Conservation (phyloP, 768 basidiomycete genomes). For the Leccinum variicolor region DNA sequence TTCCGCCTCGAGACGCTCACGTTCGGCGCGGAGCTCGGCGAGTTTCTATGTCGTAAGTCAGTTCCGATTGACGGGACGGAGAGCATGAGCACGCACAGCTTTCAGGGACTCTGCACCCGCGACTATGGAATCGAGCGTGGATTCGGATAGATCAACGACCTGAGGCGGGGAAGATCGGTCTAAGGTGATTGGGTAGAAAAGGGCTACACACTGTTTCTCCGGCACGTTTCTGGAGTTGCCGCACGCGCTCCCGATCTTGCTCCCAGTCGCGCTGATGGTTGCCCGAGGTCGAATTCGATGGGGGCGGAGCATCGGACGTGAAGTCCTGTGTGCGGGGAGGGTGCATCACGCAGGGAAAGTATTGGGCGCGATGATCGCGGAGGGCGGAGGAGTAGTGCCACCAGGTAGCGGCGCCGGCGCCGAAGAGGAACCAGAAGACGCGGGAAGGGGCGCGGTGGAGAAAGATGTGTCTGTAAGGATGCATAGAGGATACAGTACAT, state of each 20-base stretch:
- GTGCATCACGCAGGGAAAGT: slow-evolving; percentile 29
- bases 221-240: slow-evolving; percentile 46
- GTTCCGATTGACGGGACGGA: background rate
- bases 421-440: slow-evolving; percentile 65
- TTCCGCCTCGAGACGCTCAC: slow-evolving; percentile 46
- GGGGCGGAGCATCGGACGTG: background rate
- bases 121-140: slow-evolving; percentile 60
- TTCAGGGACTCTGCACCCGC: slow-evolving; percentile 56
- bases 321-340: slow-evolving; percentile 15
- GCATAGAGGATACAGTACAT: slow-evolving; percentile 17
- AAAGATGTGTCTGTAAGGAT: slow-evolving; percentile 16
- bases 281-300: slow-evolving; percentile 7
- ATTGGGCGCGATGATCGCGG: slow-evolving; percentile 38
- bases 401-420: slow-evolving; percentile 41
- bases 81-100: slow-evolving; percentile 39
- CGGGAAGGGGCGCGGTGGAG: slow-evolving; percentile 48
- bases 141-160: slow-evolving; percentile 66
- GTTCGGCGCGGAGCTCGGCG: slow-evolving; percentile 24
- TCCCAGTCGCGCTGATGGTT: slow-evolving; percentile 37
- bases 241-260: slow-evolving; percentile 45
- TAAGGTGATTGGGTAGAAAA: background rate
- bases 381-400: slow-evolving; percentile 41
- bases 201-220: slow-evolving; percentile 43
- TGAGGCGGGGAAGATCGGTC: slow-evolving; percentile 1
- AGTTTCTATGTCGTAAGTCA: slow-evolving; percentile 30